Evolutionary conservation across 2,329 filamentous ascomycete species (phyloP).

Genomic region (Paraphaeosphaeria minitans): DNA sequence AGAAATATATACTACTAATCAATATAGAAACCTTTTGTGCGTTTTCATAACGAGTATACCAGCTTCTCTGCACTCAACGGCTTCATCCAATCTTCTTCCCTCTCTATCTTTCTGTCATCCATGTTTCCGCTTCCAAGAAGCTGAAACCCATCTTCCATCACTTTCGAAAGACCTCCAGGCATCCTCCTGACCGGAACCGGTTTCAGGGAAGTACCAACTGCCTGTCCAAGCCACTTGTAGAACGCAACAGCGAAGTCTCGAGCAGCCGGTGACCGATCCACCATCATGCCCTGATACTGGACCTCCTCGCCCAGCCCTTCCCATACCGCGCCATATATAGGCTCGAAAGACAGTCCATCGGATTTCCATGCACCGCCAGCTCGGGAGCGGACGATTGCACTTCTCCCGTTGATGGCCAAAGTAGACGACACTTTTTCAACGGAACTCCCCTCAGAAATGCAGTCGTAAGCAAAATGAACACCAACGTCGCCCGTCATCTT

Average conservation of each 20-base stretch:
- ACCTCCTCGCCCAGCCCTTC: constrained; percentile 50
- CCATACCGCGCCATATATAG: constrained; percentile 52
- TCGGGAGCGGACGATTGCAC: constrained; percentile 38
- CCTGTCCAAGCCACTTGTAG: constrained; percentile 42
- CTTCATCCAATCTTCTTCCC: constrained; percentile 42
- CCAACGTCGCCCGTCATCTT: constrained; percentile 29
- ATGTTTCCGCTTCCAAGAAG: constrained; percentile 32
- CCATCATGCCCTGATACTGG: constrained; percentile 43
- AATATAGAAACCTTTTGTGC: too few relatives aligned
- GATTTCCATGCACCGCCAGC: constrained; percentile 37
- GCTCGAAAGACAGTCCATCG: constrained; percentile 36
- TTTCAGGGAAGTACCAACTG: constrained; percentile 18
- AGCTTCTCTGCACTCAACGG: constrained; percentile 52
- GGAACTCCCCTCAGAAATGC: constrained; percentile 49
- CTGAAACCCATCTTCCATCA: constrained; percentile 29
- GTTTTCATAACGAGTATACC: constrained; percentile 19
- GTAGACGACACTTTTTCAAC: constrained; percentile 40
- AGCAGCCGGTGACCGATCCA: constrained; percentile 23
- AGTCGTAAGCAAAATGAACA: constrained; percentile 47
- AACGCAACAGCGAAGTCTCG: constrained; percentile 41
- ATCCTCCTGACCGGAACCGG: constrained; percentile 40
- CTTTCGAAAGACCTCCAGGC: constrained; percentile 29
- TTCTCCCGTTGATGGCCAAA: constrained; percentile 30
- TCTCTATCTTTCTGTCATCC: constrained; percentile 22
- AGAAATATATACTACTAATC: not conserved